Evolutionary conservation across 108 stramenopile genomes (phyloP).

Genomic region (Skeletonema potamos): DNA sequence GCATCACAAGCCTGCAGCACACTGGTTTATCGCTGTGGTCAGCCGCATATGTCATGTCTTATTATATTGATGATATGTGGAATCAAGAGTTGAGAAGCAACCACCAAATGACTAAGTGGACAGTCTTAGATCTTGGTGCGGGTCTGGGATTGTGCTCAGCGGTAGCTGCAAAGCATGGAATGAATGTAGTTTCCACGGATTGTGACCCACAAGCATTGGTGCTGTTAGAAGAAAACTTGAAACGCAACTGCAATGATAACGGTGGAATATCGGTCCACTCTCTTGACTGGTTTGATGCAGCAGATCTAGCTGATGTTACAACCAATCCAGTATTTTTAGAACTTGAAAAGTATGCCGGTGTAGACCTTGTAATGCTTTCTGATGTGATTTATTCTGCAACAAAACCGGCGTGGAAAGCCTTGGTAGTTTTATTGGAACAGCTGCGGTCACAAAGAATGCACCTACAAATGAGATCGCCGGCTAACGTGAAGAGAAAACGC

Average conservation of each 20-base stretch:
- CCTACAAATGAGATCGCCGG: background rate
- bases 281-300: slow-evolving; percentile 3
- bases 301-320: background rate
- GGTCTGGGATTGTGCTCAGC: slow-evolving; percentile 14
- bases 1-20: background rate
- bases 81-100: background rate
- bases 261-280: background rate
- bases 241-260: background rate
- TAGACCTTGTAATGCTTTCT: slow-evolving; percentile 9
- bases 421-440: background rate
- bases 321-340: slow-evolving; percentile 8
- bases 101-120: background rate
- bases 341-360: slow-evolving; percentile 5
- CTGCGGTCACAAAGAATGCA: slow-evolving; percentile 1
- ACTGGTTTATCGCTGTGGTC: slow-evolving; percentile 24
- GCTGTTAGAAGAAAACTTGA: slow-evolving; percentile 11
- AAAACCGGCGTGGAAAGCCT: slow-evolving; percentile 14
- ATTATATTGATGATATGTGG: slow-evolving; percentile 19
- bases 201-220: slow-evolving; percentile 3
- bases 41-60: slow-evolving; percentile 15
- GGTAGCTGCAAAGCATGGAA: slow-evolving; percentile 15
- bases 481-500: background rate
- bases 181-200: slow-evolving; percentile 16
- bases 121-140: slow-evolving; percentile 25
- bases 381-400: slow-evolving; percentile 13